Base-by-base conservation (phyloP, 306 rosid genomes). In the Potentilla sterilis region DNA sequence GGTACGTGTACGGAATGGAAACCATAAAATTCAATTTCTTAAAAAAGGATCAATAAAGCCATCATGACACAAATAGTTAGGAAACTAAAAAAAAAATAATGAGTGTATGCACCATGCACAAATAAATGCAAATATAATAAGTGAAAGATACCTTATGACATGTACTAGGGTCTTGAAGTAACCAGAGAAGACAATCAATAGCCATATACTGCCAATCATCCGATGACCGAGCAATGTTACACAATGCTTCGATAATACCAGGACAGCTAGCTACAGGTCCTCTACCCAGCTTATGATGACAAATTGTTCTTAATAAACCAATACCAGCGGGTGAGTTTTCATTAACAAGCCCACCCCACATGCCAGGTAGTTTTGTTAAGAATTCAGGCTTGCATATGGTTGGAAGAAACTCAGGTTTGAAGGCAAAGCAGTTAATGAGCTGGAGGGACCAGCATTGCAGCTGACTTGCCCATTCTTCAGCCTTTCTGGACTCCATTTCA, bases 151-250 rank as follows among this genome's bases (percentile, higher is more conserved):
- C 99, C 97, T 90, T 96, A 73, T 82, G 98, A 72, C 96, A 88
- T 69, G 96, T 92, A 77, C 79, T 90, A 47, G 92, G 88, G 82
- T 96, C 99, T 85, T 96, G 96, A 80, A 96, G 92, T 79, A 96
- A 67, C 98, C 99, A 90, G 62, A 96, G 85, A 81, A 96, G 99
- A 81, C 99, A 96, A 76, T 96, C 99, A 78, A 96, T 88, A 44
- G 97, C 96, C 99, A 96, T 96, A 84, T 91, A 96, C 77, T 96
- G 99, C 99, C 99, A 96, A 79, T 96, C 99, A 83, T 96, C 99
- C 13, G 99, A 89, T 18, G 99, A 96, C 58, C 88, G 86, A 44
- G 96, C 93, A 82, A 92, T 96, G 67, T 90, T 92, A 79, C 98
- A 96, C 81, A 96, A 82, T 40, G 99, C 90, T 75, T 96, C 98